Evolutionary conservation across 441 rosid species (phyloP).

Genomic region (Pelargonium myrrhifolium): DNA sequence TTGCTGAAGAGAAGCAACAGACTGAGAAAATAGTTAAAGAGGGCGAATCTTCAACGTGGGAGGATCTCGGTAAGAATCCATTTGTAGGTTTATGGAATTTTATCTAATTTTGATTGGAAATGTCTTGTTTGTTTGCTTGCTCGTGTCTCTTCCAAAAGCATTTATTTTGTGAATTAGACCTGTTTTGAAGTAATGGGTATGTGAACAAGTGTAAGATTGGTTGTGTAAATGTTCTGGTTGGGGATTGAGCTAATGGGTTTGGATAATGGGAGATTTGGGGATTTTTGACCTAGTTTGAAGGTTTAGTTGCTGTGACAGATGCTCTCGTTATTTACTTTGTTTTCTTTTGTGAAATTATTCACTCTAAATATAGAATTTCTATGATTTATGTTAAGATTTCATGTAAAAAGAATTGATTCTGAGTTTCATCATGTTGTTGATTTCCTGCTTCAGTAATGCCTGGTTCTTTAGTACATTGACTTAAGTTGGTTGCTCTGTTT

Average conservation of each 20-base stretch:
- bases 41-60: constrained; percentile 62
- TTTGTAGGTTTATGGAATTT: not conserved
- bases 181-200: too few species aligned
- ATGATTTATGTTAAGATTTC: too few species aligned
- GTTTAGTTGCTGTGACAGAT: not conserved
- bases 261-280: not conserved
- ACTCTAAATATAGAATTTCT: not conserved
- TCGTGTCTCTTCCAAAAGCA: not conserved
- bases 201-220: not conserved
- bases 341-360: not conserved
- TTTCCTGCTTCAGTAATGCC: not conserved
- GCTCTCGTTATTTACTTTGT: not conserved
- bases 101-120: not conserved
- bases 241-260: not conserved
- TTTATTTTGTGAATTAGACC: too few species aligned
- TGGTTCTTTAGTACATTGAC: not conserved
- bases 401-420: not conserved
- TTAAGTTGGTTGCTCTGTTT: not conserved
- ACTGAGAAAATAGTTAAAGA: constrained; percentile 24
- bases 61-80: constrained; percentile 65
- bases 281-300: not conserved
- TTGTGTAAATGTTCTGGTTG: not conserved
- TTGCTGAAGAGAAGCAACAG: constrained; percentile 27
- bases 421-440: not conserved
- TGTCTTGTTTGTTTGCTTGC: not conserved